A percentile compares a stretch with the other conserved stretches of the same genome.
phyloP scores from a whole-genome alignment of 2,329 filamentous ascomycete species.

The Diaporthe citrichinensis region DNA sequence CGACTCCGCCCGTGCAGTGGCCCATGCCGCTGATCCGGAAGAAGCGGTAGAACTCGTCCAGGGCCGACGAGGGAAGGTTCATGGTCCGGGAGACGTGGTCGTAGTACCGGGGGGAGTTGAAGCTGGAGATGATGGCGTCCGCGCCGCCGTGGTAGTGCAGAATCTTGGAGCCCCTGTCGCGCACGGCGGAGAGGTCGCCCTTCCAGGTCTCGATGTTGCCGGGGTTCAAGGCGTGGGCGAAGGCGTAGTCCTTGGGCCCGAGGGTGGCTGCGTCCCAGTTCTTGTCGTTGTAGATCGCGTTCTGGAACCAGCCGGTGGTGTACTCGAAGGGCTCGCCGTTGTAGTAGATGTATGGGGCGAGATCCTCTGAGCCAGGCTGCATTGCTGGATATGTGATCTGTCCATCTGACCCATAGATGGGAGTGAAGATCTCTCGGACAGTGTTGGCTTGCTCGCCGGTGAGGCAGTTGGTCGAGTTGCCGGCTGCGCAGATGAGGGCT shows the following conservation, averaged over 20 bases:
- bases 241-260: constrained; percentile 53
- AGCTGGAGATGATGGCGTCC: constrained; percentile 59
- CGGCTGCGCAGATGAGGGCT: constrained; percentile 48
- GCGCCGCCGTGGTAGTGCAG: constrained; percentile 61
- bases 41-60: constrained; percentile 63
- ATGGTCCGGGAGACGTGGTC: constrained; percentile 61
- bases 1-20: constrained; percentile 63
- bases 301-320: constrained; percentile 62
- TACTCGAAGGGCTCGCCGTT: constrained; percentile 59
- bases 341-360: constrained; percentile 53
- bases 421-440: constrained; percentile 36
- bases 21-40: constrained; percentile 67
- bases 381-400: constrained; percentile 64
- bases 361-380: constrained; percentile 62
- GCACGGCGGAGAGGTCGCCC: constrained; percentile 54
- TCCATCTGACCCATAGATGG: constrained; percentile 53
- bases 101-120: constrained; percentile 63
- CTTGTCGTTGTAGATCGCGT: constrained; percentile 62
- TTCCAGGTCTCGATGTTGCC: constrained; percentile 47
- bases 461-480: constrained; percentile 49
- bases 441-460: constrained; percentile 50
- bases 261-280: constrained; percentile 57
- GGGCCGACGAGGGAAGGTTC: constrained; percentile 48
- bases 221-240: constrained; percentile 43
- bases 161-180: constrained; percentile 58